Percentiles rank a stretch among this genome's conserved stretches.
These are phyloP conservation scores for Blastosporella zonata DNA, from an alignment of 1,284 basidiomycete species.

Conservation along the genomic window DNA sequence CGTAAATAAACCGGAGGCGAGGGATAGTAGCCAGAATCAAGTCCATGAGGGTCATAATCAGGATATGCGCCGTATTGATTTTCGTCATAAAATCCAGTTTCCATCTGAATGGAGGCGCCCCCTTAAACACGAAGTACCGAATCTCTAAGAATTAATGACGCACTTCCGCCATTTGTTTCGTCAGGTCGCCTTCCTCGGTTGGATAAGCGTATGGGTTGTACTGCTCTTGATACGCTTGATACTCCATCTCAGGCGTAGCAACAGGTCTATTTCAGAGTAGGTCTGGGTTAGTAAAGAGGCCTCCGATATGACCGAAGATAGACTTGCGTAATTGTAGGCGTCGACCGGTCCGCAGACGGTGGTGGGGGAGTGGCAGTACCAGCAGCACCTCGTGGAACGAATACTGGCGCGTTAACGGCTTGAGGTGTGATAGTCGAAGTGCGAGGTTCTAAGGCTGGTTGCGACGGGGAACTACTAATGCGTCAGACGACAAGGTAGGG, in stretches of 20 bases:
- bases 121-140: not conserved
- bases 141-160: not conserved
- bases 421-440: conserved; percentile 31
- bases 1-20: conserved; percentile 53
- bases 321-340: conserved; percentile 17
- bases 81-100: conserved; percentile 36
- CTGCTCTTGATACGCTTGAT: conserved; percentile 17
- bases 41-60: conserved; percentile 34
- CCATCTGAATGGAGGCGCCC: conserved; percentile 25
- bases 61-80: conserved; percentile 26
- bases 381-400: conserved; percentile 67
- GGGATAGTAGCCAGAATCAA: conserved; percentile 51
- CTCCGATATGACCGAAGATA: conserved; percentile 1
- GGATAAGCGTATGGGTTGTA: conserved; percentile 36
- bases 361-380: conserved; percentile 17
- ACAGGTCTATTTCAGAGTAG: conserved; percentile 11
- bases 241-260: conserved; percentile 21
- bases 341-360: conserved; percentile 26
- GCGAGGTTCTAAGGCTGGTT: conserved; percentile 10
- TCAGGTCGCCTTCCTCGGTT: conserved; percentile 38
- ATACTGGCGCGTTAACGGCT: conserved; percentile 78
- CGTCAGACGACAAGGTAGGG: not conserved
- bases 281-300: not conserved
- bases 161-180: conserved; percentile 35
- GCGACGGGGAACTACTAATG: conserved; percentile 5